phyloP scores from a whole-genome alignment of 2,329 filamentous ascomycete species.

The Aureobasidium namibiae region DNA sequence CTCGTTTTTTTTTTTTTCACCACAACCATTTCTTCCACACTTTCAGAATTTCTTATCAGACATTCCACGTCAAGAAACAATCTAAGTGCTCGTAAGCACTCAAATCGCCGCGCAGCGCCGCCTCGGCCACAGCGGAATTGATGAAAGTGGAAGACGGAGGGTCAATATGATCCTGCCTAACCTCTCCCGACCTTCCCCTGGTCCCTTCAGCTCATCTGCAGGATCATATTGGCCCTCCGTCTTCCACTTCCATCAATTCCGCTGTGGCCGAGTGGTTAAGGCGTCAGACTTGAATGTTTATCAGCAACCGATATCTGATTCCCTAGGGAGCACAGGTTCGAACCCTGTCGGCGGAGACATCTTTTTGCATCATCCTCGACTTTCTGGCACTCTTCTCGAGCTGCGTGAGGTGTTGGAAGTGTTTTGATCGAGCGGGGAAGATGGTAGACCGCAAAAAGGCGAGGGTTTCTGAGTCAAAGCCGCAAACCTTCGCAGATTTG shows the following conservation, averaged over 20 bases:
- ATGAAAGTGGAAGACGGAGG: background rate
- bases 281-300: background rate
- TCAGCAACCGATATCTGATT: background rate
- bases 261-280: slow-evolving; percentile 6
- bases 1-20: too few species aligned
- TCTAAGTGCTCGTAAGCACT: too few species aligned
- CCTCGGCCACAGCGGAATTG: background rate
- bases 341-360: background rate
- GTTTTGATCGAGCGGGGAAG: too few species aligned
- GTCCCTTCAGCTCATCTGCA: too few species aligned
- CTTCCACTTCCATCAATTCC: background rate
- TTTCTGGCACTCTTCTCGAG: too few species aligned
- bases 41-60: too few species aligned
- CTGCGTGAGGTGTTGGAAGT: too few species aligned
- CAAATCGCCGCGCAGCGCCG: background rate
- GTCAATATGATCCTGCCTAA: background rate
- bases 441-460: too few species aligned
- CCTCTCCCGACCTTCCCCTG: background rate
- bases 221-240: background rate
- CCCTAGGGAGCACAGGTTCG: background rate
- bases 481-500: too few species aligned
- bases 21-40: too few species aligned
- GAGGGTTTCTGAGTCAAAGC: too few species aligned
- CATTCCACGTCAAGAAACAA: too few species aligned
- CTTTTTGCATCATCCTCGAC: background rate